Evolutionary conservation across 805 yeast genomes (phyloP), one percentile per base, ranked within the genome.

Genomic region (Saccharomycopsis olivae): DNA sequence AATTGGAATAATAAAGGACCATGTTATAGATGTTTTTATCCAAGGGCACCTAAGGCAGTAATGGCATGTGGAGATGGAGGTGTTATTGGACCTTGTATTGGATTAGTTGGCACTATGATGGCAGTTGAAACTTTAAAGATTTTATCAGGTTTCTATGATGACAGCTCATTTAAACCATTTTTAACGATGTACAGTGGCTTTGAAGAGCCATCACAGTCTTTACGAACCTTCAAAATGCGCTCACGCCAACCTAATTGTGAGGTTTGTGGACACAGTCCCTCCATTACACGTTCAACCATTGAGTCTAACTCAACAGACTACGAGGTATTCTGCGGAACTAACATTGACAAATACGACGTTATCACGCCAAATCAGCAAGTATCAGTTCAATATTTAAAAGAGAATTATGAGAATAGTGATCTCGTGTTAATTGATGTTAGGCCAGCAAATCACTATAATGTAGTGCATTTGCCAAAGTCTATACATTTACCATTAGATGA

Each of bases 21-120:
- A 0, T 92, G 99, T 56, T 92, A 92, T 55, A 64, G 99, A 45
- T 92, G 99, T 55, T 76, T 88, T 58, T 85, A 83, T 50, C 97
- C 98, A 0, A 62, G 62, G 5, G 75, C 88, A 1, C 83, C 95
- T 1, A 78, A 74, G 43, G 66, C 82, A 1, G 86, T 88, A 1
- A 72, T 86, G 0, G 71, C 94, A 0, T 92, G 99, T 52, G 73
- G 83, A 11, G 97, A 87, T 58, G 94, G 95, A 2, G 96, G 96
- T 4, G 94, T 89, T 1, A 58, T 92, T 19, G 98, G 98, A 0
- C 95, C 97, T 0, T 92, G 88, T n/a, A 94, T 92, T 40, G 99
- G 98, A 0, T 51, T 86, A 1, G 74, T 89, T 54, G 99, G 98
- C 8, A 66, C 76, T 0, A 68, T 83, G 66, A 89, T 92, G 82